phyloP scores from a whole-genome alignment of 345 rosid genomes.

The Garcia nutans region DNA sequence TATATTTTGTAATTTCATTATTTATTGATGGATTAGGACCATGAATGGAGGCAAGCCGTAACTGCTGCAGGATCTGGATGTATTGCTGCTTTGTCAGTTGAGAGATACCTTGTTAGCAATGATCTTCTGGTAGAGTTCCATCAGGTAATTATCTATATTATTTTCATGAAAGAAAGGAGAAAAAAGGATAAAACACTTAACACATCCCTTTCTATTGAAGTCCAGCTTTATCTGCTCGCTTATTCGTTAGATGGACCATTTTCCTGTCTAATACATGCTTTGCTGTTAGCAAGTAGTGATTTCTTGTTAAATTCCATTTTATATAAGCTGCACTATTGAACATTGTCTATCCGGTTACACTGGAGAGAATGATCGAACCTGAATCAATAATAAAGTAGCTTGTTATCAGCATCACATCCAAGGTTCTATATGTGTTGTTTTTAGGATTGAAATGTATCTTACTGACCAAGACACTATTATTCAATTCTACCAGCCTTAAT shows the following conservation, averaged over 20 bases:
- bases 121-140: slow-evolving; percentile 88
- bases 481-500: no score
- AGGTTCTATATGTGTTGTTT: background rate
- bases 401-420: background rate
- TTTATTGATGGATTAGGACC: slow-evolving; percentile 51
- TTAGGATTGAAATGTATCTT: background rate
- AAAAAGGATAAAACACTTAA: background rate
- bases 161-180: background rate
- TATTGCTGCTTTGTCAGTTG: slow-evolving; percentile 92
- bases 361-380: background rate
- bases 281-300: slow-evolving; percentile 7
- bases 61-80: slow-evolving; percentile 99
- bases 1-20: background rate
- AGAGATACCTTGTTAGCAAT: slow-evolving; percentile 86
- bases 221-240: background rate
- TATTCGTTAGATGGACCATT: background rate
- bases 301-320: background rate
- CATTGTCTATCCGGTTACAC: background rate
- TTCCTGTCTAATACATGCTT: background rate
- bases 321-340: background rate
- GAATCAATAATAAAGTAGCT: background rate
- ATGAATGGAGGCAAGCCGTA: slow-evolving; percentile 96
- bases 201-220: background rate
- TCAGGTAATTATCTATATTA: slow-evolving; percentile 51
- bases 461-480: background rate